Conservation (phyloP, 2,329 filamentous ascomycete genomes). For the Aschersonia sp. region DNA sequence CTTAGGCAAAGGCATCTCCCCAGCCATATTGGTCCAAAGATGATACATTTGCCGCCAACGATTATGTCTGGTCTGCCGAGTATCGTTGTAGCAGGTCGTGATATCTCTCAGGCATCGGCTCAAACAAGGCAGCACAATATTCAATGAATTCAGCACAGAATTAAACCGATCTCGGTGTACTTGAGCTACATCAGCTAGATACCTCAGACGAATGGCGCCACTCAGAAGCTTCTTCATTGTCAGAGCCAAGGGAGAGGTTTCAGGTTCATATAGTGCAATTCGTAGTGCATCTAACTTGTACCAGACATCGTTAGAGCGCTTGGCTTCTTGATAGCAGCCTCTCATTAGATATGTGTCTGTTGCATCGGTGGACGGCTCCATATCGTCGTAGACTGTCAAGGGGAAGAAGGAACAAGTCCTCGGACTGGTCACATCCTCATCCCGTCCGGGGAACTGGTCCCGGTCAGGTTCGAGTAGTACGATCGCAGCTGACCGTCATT, state of each 20-base stretch:
- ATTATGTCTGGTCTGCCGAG: conserved; percentile 26
- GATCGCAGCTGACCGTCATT: too few species aligned
- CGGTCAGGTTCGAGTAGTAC: not conserved
- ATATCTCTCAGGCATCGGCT: conserved; percentile 39
- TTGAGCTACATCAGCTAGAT: conserved; percentile 39
- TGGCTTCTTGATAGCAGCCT: conserved; percentile 40
- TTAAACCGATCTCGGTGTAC: conserved; percentile 34
- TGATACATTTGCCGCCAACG: conserved; percentile 48
- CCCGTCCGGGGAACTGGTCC: not conserved
- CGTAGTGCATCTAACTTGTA: conserved; percentile 34
- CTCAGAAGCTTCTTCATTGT: conserved; percentile 32
- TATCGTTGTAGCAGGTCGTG: conserved; percentile 33
- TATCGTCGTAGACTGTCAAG: conserved; percentile 3
- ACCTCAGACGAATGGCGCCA: conserved; percentile 31
- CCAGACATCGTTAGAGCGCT: conserved; percentile 33
- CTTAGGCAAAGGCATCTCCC: conserved; percentile 33
- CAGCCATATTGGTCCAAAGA: conserved; percentile 36
- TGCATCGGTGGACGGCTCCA: conserved; percentile 13
- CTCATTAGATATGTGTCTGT: conserved; percentile 25
- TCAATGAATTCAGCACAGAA: conserved; percentile 38
- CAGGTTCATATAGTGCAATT: conserved; percentile 24
- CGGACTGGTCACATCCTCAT: not conserved
- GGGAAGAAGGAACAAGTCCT: not conserved
- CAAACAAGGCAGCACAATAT: conserved; percentile 41
- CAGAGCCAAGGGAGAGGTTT: conserved; percentile 30